Percentiles rank a stretch among this genome's conserved stretches.
phyloP scores from a whole-genome alignment of 768 basidiomycete genomes.

The Polyporus arcularius region DNA sequence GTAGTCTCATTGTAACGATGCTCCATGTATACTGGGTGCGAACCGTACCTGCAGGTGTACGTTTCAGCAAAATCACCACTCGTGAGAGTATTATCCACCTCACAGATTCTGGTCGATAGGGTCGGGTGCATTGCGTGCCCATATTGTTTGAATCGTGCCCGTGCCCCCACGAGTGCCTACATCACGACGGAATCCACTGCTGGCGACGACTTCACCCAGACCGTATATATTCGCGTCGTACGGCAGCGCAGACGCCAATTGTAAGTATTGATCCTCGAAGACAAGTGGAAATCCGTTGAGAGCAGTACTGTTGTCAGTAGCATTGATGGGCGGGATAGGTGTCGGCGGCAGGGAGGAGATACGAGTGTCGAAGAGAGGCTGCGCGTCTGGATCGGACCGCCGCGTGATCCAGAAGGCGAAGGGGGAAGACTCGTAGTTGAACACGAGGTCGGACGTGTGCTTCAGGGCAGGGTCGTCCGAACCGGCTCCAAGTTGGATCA shows the following conservation, averaged over 20 bases:
- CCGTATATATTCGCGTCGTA: slow-evolving; percentile 74
- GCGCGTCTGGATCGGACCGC: slow-evolving; percentile 51
- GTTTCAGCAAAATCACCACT: neutral
- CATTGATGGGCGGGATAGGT: slow-evolving; percentile 55
- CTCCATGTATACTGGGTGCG: slow-evolving; percentile 70
- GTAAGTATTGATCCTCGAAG: slow-evolving; percentile 79
- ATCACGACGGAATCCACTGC: slow-evolving; percentile 67
- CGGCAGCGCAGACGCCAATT: slow-evolving; percentile 70
- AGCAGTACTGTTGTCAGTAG: slow-evolving; percentile 52
- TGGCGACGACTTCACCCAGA: slow-evolving; percentile 69
- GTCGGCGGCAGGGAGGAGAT: slow-evolving; percentile 59
- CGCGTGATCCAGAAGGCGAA: slow-evolving; percentile 85
- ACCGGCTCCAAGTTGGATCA: slow-evolving; percentile 40
- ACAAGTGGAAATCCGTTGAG: slow-evolving; percentile 68
- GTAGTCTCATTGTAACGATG: slow-evolving; percentile 60
- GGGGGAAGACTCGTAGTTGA: slow-evolving; percentile 64
- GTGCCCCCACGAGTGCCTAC: slow-evolving; percentile 47
- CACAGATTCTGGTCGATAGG: slow-evolving; percentile 69
- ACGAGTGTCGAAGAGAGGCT: slow-evolving; percentile 72
- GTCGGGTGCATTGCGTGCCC: slow-evolving; percentile 63
- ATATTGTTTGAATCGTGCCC: slow-evolving; percentile 66
- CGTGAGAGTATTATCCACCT: slow-evolving; percentile 21
- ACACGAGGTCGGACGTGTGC: slow-evolving; percentile 58
- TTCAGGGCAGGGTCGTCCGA: slow-evolving; percentile 24
- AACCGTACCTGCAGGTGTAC: slow-evolving; percentile 52